Evolutionary conservation across 768 basidiomycete species (phyloP), one percentile per base, ranked within the genome.

Genomic region (Hypsizygus marmoreus): DNA sequence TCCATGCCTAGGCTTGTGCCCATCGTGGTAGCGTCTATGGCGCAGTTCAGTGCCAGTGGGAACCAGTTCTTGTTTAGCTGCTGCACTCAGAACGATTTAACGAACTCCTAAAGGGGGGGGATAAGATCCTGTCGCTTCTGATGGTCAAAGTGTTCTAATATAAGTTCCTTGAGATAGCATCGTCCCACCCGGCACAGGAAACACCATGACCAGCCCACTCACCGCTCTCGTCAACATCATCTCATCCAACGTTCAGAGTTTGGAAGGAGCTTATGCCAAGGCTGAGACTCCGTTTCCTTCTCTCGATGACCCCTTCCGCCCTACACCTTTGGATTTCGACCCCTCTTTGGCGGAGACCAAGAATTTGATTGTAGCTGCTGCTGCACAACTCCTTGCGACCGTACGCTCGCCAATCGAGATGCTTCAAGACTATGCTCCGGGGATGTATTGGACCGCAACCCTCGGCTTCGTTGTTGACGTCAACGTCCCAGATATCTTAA

Each of bases 401-500:
- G 53, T 56, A 4, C 50, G 53, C 14, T 48, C 47, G 6, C 60
- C 60, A 0, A 20, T 50, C 12, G 56, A 62, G 25, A 49, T 47
- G 5, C 19, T 58, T 6, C 43, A 51, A 22, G 47, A 54, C 12
- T 30, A 32, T 22, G 29, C 39, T 9, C 40, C 52, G n/a, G 43
- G 54, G 6, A 45, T 49, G 35, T 59, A 59, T 23, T 43, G 28
- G 26, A 49, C 53, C 6, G 49, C 54, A 4, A 46, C 55, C 12
- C 45, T 63, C 6, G 58, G 58, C 3, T 49, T 60, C 12, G 52
- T 55, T 11, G 51, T 57, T 4, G 67, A 70, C 14, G 48, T 61
- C 8, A 63, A 70, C 43, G 58, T 71, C 11, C 57, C 59, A 10
- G 68, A 71, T 40, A 67, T 72, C 11, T 49, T 74, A 33, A 56